Conservation (phyloP, 345 rosid species). For the Arabidopsis arenosa region DNA sequence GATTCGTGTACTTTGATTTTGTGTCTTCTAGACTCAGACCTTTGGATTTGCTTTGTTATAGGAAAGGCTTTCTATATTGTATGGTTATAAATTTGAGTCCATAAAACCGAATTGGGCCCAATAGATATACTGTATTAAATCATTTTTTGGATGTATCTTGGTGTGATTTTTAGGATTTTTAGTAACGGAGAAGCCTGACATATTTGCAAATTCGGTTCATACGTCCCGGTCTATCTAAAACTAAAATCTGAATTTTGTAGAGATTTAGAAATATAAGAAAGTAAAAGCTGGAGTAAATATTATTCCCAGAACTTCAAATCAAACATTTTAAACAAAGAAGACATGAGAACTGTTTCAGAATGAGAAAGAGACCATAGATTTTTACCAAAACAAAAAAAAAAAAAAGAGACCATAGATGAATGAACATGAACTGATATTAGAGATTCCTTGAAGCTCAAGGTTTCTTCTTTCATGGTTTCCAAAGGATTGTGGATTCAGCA, state of each 20-base stretch:
- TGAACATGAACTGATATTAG: conserved; percentile 20
- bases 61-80: neutral
- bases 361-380: neutral
- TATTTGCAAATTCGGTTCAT: no score
- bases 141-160: no score
- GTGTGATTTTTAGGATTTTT: no score
- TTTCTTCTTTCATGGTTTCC: conserved; percentile 52
- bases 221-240: neutral
- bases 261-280: neutral
- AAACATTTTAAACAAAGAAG: conserved; percentile 18
- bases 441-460: conserved; percentile 9
- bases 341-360: conserved; percentile 16
- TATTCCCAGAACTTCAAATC: neutral
- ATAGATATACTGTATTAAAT: neutral
- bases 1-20: neutral
- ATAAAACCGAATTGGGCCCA: conserved; percentile 7
- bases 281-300: neutral
- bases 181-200: no score
- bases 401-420: conserved; percentile 16
- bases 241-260: neutral
- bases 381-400: no score
- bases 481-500: conserved; percentile 76
- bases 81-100: conserved; percentile 1
- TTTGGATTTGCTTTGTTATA: neutral
- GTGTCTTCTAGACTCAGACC: neutral